Percentiles rank a stretch among this genome's conserved stretches.
Conservation (phyloP, 495 filamentous ascomycete species). For the Clohesyomyces aquaticus region DNA sequence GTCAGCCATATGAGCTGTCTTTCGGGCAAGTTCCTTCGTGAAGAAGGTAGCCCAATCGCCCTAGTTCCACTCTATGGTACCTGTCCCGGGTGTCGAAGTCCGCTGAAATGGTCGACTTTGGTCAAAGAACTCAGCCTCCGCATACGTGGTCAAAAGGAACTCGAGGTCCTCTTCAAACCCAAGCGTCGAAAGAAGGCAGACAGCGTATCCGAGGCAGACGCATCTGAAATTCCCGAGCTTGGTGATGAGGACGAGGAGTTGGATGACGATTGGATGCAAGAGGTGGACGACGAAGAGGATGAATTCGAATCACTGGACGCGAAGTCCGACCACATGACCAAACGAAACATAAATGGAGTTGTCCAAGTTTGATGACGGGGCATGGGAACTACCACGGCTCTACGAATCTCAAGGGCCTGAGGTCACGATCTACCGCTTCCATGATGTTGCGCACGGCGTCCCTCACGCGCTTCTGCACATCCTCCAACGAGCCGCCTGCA, state of each 20-base stretch:
- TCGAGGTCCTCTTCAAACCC: slow-evolving; percentile 63
- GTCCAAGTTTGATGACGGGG: not conserved
- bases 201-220: slow-evolving; percentile 13
- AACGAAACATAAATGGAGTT: not conserved
- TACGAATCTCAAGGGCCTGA: slow-evolving; percentile 49
- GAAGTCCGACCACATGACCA: not conserved
- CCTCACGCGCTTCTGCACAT: slow-evolving; percentile 33
- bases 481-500: slow-evolving; percentile 51
- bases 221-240: slow-evolving; percentile 14
- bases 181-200: slow-evolving; percentile 50
- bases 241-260: slow-evolving; percentile 39
- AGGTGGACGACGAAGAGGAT: slow-evolving; percentile 29
- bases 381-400: slow-evolving; percentile 45
- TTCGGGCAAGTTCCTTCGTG: slow-evolving; percentile 63
- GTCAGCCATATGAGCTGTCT: slow-evolving; percentile 79
- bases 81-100: slow-evolving; percentile 71
- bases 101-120: slow-evolving; percentile 72
- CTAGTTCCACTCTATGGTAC: slow-evolving; percentile 70
- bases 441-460: slow-evolving; percentile 41
- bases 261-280: slow-evolving; percentile 29
- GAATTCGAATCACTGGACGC: slow-evolving; percentile 1
- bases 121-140: slow-evolving; percentile 81
- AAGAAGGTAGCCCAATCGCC: slow-evolving; percentile 47
- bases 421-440: slow-evolving; percentile 46
- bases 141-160: slow-evolving; percentile 65